These are phyloP conservation scores for Kodamaea laetipori DNA, from an alignment of 805 yeast species.

Conservation along the genomic window DNA sequence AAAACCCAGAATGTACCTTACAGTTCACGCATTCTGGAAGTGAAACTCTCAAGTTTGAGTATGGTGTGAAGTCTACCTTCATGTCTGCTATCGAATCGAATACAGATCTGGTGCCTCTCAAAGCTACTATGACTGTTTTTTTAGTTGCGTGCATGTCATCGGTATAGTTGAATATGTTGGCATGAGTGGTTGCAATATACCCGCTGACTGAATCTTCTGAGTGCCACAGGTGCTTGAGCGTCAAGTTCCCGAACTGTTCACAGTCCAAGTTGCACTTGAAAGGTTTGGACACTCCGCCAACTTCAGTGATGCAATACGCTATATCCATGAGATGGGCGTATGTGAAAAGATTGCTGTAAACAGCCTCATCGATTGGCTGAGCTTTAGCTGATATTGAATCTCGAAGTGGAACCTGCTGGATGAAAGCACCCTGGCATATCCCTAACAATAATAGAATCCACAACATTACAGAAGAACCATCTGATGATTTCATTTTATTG, in stretches of 20 bases:
- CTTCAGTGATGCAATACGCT: conserved; percentile 41
- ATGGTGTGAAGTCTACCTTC: conserved; percentile 36
- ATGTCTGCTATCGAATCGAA: conserved; percentile 43
- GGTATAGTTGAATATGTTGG: conserved; percentile 24
- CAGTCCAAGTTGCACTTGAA: conserved; percentile 43
- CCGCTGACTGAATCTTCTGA: conserved; percentile 41
- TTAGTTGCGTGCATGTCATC: background rate
- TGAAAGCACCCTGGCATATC: background rate
- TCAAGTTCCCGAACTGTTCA: conserved; percentile 38
- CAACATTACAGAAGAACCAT: background rate
- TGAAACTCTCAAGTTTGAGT: conserved; percentile 23
- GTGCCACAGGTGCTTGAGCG: conserved; percentile 44
- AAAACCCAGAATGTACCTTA: conserved; percentile 39
- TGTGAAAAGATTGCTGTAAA: conserved; percentile 34
- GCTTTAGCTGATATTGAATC: background rate
- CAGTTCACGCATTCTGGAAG: conserved; percentile 37
- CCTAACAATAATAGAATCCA: conserved; percentile 3
- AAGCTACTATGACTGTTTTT: conserved; percentile 32
- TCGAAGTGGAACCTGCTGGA: background rate
- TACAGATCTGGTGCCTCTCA: conserved; percentile 47
- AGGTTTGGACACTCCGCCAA: conserved; percentile 34
- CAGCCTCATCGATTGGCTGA: conserved; percentile 11
- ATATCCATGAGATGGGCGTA: conserved; percentile 47
- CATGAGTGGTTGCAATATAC: conserved; percentile 37
- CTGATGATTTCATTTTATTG: background rate